These are phyloP conservation scores for Sechiopsis laciniata DNA, from an alignment of 306 rosid genomes.

Conservation along the genomic window DNA sequence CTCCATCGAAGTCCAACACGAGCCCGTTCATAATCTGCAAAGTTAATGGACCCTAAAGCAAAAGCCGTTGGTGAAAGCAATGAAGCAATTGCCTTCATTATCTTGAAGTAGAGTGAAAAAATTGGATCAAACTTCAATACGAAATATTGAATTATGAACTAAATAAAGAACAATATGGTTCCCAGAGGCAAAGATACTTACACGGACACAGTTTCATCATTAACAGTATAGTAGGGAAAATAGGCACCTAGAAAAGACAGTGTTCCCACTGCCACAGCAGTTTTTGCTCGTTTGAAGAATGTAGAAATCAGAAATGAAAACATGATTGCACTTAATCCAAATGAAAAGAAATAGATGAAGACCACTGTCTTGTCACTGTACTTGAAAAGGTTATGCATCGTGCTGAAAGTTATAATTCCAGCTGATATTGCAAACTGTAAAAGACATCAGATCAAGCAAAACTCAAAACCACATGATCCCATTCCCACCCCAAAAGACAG, in stretches of 20 bases:
- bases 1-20: constrained; percentile 99
- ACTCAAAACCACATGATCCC: constrained; percentile 25
- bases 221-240: constrained; percentile 84
- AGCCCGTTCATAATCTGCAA: constrained; percentile 97
- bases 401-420: constrained; percentile 72
- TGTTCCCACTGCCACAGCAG: constrained; percentile 98
- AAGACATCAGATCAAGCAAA: constrained; percentile 29
- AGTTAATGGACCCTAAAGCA: constrained; percentile 86
- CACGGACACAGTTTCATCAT: constrained; percentile 71
- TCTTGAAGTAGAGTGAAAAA: constrained; percentile 37
- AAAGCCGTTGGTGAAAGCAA: constrained; percentile 92
- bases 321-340: constrained; percentile 90
- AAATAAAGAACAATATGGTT: constrained; percentile 17
- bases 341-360: constrained; percentile 76
- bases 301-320: constrained; percentile 84
- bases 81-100: constrained; percentile 74
- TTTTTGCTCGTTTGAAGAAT: constrained; percentile 84
- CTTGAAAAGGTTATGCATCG: constrained; percentile 76
- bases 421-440: constrained; percentile 82
- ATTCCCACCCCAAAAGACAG: constrained; percentile 18
- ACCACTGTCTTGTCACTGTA: constrained; percentile 90
- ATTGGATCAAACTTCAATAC: constrained; percentile 14
- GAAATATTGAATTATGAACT: constrained; percentile 12
- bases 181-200: constrained; percentile 37
- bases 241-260: constrained; percentile 77